phyloP scores from a whole-genome alignment of 495 filamentous ascomycete species.

The Aspergillus biplanus region DNA sequence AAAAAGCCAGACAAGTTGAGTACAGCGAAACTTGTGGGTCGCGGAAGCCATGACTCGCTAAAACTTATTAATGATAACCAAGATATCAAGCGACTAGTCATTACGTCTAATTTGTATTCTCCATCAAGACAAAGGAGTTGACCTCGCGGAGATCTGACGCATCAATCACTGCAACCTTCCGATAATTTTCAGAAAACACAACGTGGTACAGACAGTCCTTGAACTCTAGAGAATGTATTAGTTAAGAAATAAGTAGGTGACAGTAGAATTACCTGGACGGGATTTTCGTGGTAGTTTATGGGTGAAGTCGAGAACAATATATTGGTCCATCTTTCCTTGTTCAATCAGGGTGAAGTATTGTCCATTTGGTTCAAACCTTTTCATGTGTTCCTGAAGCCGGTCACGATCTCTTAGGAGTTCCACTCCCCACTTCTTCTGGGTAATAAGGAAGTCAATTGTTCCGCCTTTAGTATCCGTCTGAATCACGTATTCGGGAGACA shows the following conservation, averaged over 20 bases:
- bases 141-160: conserved; percentile 19
- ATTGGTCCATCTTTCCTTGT: conserved; percentile 26
- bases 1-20: conserved; percentile 2
- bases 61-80: too few relatives aligned
- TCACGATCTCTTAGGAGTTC: conserved; percentile 28
- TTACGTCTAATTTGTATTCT: too few relatives aligned
- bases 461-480: conserved; percentile 23
- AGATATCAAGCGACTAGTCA: too few relatives aligned
- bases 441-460: conserved; percentile 27
- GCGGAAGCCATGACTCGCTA: too few relatives aligned
- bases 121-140: conserved; percentile 20
- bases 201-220: conserved; percentile 23
- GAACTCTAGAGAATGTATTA: conserved; percentile 26
- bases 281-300: conserved; percentile 19
- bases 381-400: conserved; percentile 24
- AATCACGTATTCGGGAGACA: conserved; percentile 30
- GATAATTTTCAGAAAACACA: conserved; percentile 26
- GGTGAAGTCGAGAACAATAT: conserved; percentile 30
- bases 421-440: conserved; percentile 28
- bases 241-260: conserved; percentile 21
- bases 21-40: neutral
- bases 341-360: conserved; percentile 26
- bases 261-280: conserved; percentile 25
- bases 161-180: conserved; percentile 23
- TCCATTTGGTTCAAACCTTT: conserved; percentile 25